These are phyloP conservation scores for Avicennia marina DNA, from an alignment of 257 asterid species.

Conservation along the genomic window DNA sequence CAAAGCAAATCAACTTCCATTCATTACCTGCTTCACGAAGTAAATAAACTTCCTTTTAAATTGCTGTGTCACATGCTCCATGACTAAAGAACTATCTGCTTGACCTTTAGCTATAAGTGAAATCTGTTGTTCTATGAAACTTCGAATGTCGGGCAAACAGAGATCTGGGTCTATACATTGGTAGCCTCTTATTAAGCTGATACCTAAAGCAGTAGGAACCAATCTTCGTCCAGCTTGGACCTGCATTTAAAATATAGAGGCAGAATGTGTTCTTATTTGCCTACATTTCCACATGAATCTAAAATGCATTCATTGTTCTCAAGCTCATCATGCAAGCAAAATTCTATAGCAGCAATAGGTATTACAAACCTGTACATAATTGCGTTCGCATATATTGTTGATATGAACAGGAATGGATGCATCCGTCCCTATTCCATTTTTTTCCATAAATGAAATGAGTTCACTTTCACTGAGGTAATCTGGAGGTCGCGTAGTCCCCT, in stretches of 20 bases:
- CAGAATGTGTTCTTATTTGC: not conserved
- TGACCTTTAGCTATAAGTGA: constrained; percentile 90
- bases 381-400: constrained; percentile 85
- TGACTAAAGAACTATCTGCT: constrained; percentile 75
- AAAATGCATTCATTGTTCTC: not conserved
- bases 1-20: constrained; percentile 2
- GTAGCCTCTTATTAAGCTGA: constrained; percentile 91
- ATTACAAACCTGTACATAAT: constrained; percentile 79
- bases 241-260: constrained; percentile 36
- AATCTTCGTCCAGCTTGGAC: constrained; percentile 84
- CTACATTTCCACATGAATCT: constrained; percentile 8
- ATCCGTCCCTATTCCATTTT: constrained; percentile 92
- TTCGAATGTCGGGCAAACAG: constrained; percentile 85
- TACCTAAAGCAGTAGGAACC: constrained; percentile 83
- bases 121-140: constrained; percentile 93
- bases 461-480: constrained; percentile 89
- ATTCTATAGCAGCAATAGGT: constrained; percentile 1
- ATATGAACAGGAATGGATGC: constrained; percentile 90
- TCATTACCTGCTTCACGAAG: constrained; percentile 76
- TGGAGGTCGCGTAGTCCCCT: constrained; percentile 83
- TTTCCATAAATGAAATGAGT: constrained; percentile 89
- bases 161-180: constrained; percentile 90
- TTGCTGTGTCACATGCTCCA: constrained; percentile 79
- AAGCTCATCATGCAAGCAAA: constrained; percentile 7
- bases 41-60: constrained; percentile 76